Base-by-base conservation (phyloP, 1,284 basidiomycete genomes). In the Tilletia caries region DNA sequence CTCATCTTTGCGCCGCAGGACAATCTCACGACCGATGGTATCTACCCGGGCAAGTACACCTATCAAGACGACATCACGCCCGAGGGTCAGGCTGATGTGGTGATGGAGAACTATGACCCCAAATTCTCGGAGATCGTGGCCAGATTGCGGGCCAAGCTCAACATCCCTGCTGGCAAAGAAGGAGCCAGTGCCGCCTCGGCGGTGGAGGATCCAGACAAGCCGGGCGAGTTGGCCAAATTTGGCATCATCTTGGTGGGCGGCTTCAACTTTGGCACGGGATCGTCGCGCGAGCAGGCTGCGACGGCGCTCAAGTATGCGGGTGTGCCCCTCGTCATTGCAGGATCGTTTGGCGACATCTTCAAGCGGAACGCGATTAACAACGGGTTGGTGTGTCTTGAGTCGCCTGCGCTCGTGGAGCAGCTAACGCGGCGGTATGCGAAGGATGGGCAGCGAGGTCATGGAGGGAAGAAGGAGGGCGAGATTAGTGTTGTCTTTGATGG, bases 361-460 rank as follows among this genome's bases (percentile, higher is more conserved):
- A 98, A 98, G 86, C 90, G 95, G 41, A 98, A 99, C 84, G 91
- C 93, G 18, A 98, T 98, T 86, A 98, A 98, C 86, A 98, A 99
- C 83, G 95, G 94, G 3, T 87, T 99, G 10, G 92, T 99, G 70
- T 97, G 95, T 81, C 84, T 98, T 66, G 95, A 98, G 85, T 92
- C 89, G 69, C 93, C 94, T 0, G 91, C 91, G 77, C 88, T 99
- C 64, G 91, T 98, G 27, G 86, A 87, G 33, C 93, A 96, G 76
- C 86, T 98, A 70, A 96, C 95, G 1, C 82, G 84, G 29, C 83
- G 86, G 67, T 93, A 91, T 81, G 91, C 89, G 0, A 89, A 88
- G 81, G 89, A 89, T 68, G 91, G 90, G 0, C 86, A 86, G 80
- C 86, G 95, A 0, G 91, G 91, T 25, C 86, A 52, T 3, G 77